Conservation (phyloP, 371 early-diverging fungal genomes). For the Blyttiomyces sp. region DNA sequence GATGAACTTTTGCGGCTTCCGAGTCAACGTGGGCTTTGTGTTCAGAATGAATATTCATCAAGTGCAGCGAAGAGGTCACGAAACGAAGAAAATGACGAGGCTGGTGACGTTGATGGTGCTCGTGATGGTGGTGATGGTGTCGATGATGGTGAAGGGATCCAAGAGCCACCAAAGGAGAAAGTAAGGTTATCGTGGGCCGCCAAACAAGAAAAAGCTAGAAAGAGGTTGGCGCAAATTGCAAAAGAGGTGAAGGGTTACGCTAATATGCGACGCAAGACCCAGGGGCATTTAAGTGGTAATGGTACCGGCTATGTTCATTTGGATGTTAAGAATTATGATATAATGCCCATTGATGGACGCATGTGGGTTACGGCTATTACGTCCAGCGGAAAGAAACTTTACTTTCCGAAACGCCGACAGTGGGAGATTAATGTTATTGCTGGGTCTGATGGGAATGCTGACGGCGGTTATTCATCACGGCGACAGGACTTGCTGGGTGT, state of each 20-base stretch:
- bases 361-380: conserved; percentile 16
- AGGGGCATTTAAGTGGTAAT: not conserved
- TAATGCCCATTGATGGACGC: conserved; percentile 17
- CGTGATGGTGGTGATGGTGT: too few relatives aligned
- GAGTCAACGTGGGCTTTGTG: too few relatives aligned
- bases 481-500: conserved; percentile 20
- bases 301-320: not conserved
- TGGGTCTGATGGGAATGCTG: not conserved
- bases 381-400: conserved; percentile 43
- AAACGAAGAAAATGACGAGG: too few relatives aligned
- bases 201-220: not conserved
- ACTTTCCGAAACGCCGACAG: conserved; percentile 39
- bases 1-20: not conserved
- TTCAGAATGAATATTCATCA: too few relatives aligned
- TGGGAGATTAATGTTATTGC: not conserved
- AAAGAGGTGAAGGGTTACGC: not conserved
- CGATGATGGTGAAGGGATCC: too few relatives aligned
- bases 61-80: too few relatives aligned
- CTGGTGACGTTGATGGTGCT: too few relatives aligned
- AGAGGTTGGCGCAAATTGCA: not conserved
- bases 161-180: too few relatives aligned
- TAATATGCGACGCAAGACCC: not conserved
- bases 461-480: not conserved
- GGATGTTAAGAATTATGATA: not conserved
- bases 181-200: not conserved